These are phyloP conservation scores for Basidioascus undulatus DNA, from an alignment of 768 basidiomycete species.

Conservation along the genomic window DNA sequence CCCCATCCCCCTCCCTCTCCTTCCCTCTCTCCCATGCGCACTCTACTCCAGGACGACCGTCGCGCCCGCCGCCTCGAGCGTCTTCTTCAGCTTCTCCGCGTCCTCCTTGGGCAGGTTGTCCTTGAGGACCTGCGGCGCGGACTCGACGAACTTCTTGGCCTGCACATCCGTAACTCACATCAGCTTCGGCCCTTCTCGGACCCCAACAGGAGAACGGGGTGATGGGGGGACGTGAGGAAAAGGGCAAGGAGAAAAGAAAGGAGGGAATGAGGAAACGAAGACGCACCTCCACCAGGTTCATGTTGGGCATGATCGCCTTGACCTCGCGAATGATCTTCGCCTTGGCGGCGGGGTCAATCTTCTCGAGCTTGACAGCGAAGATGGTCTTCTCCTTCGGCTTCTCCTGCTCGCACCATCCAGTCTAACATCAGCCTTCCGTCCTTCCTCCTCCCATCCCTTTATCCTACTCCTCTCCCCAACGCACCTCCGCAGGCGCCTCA, in stretches of 20 bases:
- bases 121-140: slow-evolving; percentile 72
- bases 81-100: slow-evolving; percentile 80
- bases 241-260: not conserved
- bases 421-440: no score
- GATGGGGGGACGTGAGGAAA: not conserved
- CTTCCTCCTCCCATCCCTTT: no score
- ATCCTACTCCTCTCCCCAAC: no score
- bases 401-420: slow-evolving; percentile 24
- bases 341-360: slow-evolving; percentile 74
- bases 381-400: slow-evolving; percentile 98
- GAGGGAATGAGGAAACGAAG: slow-evolving; percentile 1
- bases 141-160: slow-evolving; percentile 99
- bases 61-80: slow-evolving; percentile 73
- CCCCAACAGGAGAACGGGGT: not conserved
- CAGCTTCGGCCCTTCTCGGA: not conserved
- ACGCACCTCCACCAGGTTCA: slow-evolving; percentile 89
- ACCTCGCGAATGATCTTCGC: slow-evolving; percentile 96
- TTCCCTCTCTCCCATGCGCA: not conserved
- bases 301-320: slow-evolving; percentile 80
- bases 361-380: slow-evolving; percentile 84
- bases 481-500: slow-evolving; percentile 36
- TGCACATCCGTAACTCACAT: slow-evolving; percentile 16
- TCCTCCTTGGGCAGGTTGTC: slow-evolving; percentile 92
- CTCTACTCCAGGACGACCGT: slow-evolving; percentile 52
- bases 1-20: not conserved